These are phyloP conservation scores for Chaetomiaceae sp. DNA, from an alignment of 2,329 filamentous ascomycete species.

Conservation along the genomic window DNA sequence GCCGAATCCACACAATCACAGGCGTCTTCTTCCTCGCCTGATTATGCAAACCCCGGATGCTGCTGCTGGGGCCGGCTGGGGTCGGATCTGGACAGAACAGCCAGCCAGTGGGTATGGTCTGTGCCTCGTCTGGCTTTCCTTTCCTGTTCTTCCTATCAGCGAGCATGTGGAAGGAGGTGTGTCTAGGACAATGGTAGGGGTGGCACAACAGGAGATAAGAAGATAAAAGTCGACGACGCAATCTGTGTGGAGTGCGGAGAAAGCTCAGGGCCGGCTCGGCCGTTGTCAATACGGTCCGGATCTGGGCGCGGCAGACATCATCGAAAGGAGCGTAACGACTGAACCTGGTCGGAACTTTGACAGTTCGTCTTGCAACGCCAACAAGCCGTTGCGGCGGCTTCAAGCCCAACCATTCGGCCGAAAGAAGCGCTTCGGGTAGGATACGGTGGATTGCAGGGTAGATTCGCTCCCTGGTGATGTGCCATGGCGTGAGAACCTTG, in stretches of 20 bases:
- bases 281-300: not conserved
- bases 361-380: not conserved
- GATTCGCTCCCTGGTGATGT: no score
- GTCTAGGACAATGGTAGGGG: conserved; percentile 18
- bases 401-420: not conserved
- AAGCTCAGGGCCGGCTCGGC: not conserved
- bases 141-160: not conserved
- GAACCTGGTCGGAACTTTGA: no score
- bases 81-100: not conserved
- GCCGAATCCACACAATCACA: not conserved
- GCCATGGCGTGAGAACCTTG: conserved; percentile 6
- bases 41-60: not conserved
- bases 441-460: no score
- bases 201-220: conserved; percentile 22
- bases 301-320: not conserved
- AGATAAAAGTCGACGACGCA: conserved; percentile 22
- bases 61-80: not conserved
- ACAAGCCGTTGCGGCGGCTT: no score
- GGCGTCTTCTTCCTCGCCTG: no score
- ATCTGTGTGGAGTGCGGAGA: conserved; percentile 21
- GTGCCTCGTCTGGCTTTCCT: not conserved
- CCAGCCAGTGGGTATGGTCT: not conserved
- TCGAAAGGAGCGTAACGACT: no score
- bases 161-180: conserved; percentile 6
- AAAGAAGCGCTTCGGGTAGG: no score